Percentiles rank a stretch among this genome's conserved stretches.
Evolutionary conservation across 176 grass and related monocot species (phyloP).

Genomic region (Bothriochloa decipiens): DNA sequence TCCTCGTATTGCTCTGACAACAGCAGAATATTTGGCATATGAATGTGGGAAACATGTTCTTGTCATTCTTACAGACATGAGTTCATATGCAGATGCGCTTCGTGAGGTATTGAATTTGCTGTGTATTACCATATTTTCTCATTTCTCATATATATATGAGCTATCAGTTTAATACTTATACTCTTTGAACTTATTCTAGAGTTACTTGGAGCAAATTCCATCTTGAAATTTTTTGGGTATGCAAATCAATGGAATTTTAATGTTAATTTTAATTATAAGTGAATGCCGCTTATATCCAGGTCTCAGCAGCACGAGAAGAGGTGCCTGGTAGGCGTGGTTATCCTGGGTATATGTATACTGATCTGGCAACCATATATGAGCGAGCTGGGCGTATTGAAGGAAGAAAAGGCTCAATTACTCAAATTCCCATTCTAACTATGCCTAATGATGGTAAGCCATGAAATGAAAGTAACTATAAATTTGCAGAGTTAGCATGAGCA

Average conservation of each 20-base stretch:
- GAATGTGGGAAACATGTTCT: constrained; percentile 96
- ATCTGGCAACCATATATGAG: constrained; percentile 97
- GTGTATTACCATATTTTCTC: not conserved
- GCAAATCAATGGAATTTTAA: not conserved
- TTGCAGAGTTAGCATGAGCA: not conserved
- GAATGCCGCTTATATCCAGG: constrained; percentile 46
- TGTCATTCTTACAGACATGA: constrained; percentile 96
- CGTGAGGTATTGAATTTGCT: constrained; percentile 61
- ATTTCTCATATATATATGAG: constrained; percentile 16
- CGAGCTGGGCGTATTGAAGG: constrained; percentile 90
- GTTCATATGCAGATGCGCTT: constrained; percentile 95
- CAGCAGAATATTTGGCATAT: constrained; percentile 92
- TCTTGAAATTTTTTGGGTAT: not conserved
- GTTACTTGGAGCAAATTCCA: not conserved
- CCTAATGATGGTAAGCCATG: constrained; percentile 80
- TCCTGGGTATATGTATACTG: constrained; percentile 98
- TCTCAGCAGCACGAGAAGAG: constrained; percentile 91
- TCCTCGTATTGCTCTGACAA: constrained; percentile 90
- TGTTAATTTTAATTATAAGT: constrained; percentile 26
- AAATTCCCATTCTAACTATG: constrained; percentile 96
- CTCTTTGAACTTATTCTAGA: constrained; percentile 17
- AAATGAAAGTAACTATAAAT: constrained; percentile 15
- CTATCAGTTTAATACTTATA: not conserved
- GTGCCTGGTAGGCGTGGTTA: constrained; percentile 96
- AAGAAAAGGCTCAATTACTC: constrained; percentile 91